A percentile compares a stretch with the other conserved stretches of the same genome.
phyloP scores from a whole-genome alignment of 1,284 basidiomycete species.

The Moesziomyces aphidis region DNA sequence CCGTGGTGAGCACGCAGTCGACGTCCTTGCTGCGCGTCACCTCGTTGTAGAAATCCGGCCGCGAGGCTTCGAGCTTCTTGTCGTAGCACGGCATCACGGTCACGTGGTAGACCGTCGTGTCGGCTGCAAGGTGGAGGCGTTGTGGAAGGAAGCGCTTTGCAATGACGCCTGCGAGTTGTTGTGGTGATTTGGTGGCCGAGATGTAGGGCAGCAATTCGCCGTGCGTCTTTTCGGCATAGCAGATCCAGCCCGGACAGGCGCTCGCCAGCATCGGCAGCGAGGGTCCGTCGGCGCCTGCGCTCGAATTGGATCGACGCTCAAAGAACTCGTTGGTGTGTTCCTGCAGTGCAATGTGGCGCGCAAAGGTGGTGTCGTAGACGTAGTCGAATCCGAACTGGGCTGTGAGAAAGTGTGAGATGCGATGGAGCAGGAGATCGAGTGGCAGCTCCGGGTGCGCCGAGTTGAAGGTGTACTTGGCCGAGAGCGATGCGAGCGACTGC shows the following conservation, averaged over 20 bases:
- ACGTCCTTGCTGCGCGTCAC: constrained; percentile 78
- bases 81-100: constrained; percentile 99
- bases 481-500: constrained; percentile 86
- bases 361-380: constrained; percentile 94
- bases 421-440: constrained; percentile 67
- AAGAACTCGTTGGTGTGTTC: constrained; percentile 86
- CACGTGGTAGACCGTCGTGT: constrained; percentile 79
- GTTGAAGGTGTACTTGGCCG: constrained; percentile 55
- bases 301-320: constrained; percentile 38
- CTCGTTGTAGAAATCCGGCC: constrained; percentile 69
- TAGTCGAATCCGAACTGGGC: constrained; percentile 75
- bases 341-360: constrained; percentile 83
- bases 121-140: constrained; percentile 9
- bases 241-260: constrained; percentile 98
- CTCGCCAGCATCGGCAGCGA: constrained; percentile 89
- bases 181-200: constrained; percentile 86
- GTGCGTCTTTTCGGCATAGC: constrained; percentile 98
- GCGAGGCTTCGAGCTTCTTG: constrained; percentile 97
- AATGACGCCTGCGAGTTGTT: constrained; percentile 91
- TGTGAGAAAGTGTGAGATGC: constrained; percentile 69
- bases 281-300: background rate
- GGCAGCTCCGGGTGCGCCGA: constrained; percentile 68
- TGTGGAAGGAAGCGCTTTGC: constrained; percentile 84
- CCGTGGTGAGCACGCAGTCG: constrained; percentile 97
- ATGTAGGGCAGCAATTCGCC: constrained; percentile 90